phyloP scores from a whole-genome alignment of 202 grass and related monocot genomes.

The Saccharum hybrid region DNA sequence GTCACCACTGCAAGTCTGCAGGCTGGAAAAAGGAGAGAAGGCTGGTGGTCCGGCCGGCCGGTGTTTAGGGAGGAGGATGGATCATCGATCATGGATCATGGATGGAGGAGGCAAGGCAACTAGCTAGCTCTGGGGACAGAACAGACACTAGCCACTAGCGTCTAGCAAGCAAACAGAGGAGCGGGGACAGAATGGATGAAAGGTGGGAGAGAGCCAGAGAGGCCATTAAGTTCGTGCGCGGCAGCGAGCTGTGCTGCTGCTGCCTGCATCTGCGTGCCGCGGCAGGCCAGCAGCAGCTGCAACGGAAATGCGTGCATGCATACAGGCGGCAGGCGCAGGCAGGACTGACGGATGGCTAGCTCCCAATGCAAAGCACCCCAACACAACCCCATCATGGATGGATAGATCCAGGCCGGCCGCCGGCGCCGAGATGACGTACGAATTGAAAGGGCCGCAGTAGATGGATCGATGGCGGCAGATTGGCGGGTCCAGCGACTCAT shows the following conservation, averaged over 20 bases:
- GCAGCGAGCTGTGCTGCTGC: conserved; percentile 3
- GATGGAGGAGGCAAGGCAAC: background rate
- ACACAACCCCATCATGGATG: background rate
- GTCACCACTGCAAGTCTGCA: conserved; percentile 20
- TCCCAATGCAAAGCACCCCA: too few relatives aligned
- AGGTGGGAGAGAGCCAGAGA: background rate
- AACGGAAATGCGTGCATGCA: background rate
- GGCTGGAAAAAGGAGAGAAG: conserved; percentile 28
- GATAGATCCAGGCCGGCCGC: background rate
- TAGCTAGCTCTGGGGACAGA: conserved; percentile 27
- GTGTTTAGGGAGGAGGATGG: background rate
- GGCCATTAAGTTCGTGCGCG: conserved; percentile 32
- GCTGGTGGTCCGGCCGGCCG: conserved; percentile 43
- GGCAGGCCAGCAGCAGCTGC: background rate
- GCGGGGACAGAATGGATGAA: conserved; percentile 36
- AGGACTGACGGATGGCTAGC: background rate
- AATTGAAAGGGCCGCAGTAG: background rate
- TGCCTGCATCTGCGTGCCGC: background rate
- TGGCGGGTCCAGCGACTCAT: background rate
- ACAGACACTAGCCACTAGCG: conserved; percentile 2
- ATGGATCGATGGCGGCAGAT: background rate
- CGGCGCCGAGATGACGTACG: background rate
- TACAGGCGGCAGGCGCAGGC: background rate
- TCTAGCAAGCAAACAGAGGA: background rate
- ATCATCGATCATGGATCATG: background rate